Evolutionary conservation across 2,329 filamentous ascomycete species (phyloP).

Genomic region (Clarireedia homoeocarpa): DNA sequence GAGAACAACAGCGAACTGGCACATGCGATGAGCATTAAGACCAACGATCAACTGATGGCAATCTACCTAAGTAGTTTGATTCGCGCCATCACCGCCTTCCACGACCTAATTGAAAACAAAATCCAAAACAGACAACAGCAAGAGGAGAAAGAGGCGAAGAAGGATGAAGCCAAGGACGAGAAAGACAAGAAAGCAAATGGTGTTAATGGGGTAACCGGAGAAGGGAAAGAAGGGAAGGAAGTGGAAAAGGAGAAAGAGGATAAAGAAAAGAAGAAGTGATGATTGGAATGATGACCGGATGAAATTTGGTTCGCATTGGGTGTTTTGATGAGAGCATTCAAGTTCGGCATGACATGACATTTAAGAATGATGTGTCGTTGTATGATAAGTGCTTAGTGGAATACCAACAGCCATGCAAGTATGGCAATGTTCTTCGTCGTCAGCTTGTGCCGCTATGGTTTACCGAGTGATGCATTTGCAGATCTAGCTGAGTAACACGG

Average conservation of each 20-base stretch:
- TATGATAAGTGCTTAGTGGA: conserved; percentile 28
- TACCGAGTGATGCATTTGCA: too few species aligned
- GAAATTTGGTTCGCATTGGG: conserved; percentile 19
- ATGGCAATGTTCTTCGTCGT: not conserved
- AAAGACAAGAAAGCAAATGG: conserved; percentile 59
- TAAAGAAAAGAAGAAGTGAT: conserved; percentile 41
- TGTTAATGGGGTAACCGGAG: conserved; percentile 45
- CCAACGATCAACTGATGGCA: conserved; percentile 96
- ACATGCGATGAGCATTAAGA: conserved; percentile 98
- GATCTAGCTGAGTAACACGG: not conserved
- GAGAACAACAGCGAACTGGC: conserved; percentile 74
- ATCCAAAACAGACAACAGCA: conserved; percentile 97
- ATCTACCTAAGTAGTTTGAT: conserved; percentile 97
- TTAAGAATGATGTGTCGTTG: conserved; percentile 24
- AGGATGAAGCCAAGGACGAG: conserved; percentile 48
- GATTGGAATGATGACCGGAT: conserved; percentile 9
- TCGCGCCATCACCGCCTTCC: conserved; percentile 95
- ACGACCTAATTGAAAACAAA: conserved; percentile 99
- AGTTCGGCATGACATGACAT: conserved; percentile 17
- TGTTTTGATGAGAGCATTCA: conserved; percentile 20
- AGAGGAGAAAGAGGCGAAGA: conserved; percentile 86
- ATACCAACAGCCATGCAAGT: conserved; percentile 14
- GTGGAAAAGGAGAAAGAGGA: conserved; percentile 46
- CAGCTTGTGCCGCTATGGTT: too few species aligned
- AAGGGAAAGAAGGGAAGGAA: conserved; percentile 41